A percentile compares a stretch with the other conserved stretches of the same genome.
These are phyloP conservation scores for Cercospora sp. DNA, from an alignment of 2,329 filamentous ascomycete species.

Conservation along the genomic window DNA sequence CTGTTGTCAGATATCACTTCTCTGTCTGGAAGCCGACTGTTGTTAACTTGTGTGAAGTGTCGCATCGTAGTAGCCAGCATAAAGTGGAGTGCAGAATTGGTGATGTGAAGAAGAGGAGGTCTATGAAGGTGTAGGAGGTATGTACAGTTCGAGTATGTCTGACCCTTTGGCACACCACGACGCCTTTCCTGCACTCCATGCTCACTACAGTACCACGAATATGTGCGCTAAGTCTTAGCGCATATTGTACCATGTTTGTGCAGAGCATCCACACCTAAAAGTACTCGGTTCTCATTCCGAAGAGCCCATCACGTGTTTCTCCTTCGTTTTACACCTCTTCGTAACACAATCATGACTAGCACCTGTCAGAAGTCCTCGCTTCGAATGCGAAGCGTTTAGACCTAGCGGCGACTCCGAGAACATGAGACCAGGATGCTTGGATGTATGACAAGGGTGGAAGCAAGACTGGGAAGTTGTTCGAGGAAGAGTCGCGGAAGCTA, in stretches of 20 bases:
- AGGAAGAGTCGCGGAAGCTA: background rate
- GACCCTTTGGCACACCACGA: too few relatives aligned
- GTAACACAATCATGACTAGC: background rate
- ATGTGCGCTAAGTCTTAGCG: background rate
- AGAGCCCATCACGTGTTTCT: background rate
- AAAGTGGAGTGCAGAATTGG: too few relatives aligned
- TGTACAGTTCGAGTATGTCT: too few relatives aligned
- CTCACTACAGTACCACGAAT: background rate
- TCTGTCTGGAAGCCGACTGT: background rate
- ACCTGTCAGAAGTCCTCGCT: background rate
- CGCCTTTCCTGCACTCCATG: background rate
- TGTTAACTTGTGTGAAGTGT: too few relatives aligned
- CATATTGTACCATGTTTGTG: too few relatives aligned
- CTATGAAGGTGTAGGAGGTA: too few relatives aligned
- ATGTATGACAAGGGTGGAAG: background rate
- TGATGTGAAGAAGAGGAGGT: too few relatives aligned
- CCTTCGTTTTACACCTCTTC: background rate
- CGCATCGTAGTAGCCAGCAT: too few relatives aligned
- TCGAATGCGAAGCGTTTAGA: background rate
- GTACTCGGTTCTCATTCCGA: background rate
- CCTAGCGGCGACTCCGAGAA: background rate
- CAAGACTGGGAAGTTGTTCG: background rate
- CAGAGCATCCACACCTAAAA: too few relatives aligned
- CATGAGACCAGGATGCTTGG: background rate
- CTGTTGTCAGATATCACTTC: background rate